A percentile compares a stretch with the other conserved stretches of the same genome.
These are phyloP conservation scores for Nicotiana noctiflora DNA, from an alignment of 257 asterid species.

Conservation along the genomic window DNA sequence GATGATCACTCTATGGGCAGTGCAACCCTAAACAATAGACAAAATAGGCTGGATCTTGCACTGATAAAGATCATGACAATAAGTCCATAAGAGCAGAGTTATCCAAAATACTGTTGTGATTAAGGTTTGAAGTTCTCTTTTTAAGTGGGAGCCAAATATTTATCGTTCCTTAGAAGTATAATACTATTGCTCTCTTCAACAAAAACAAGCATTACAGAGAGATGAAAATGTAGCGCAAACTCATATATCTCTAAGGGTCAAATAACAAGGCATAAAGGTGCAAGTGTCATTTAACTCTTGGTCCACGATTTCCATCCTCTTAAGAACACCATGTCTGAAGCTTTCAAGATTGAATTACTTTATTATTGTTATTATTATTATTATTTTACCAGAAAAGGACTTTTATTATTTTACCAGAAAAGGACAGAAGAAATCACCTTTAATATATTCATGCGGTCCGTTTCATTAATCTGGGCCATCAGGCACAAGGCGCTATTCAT, in stretches of 20 bases:
- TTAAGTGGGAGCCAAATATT: background rate
- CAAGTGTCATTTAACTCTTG: background rate
- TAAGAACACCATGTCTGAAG: slow-evolving; percentile 1
- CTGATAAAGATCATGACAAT: background rate
- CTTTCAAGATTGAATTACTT: background rate
- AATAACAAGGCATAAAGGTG: background rate
- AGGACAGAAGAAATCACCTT: slow-evolving; percentile 45
- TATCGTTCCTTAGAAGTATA: background rate
- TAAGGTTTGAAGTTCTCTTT: background rate
- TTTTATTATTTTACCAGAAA: background rate
- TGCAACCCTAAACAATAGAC: slow-evolving; percentile 5
- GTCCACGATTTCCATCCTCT: background rate
- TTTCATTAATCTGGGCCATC: slow-evolving; percentile 92
- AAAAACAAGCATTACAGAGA: background rate
- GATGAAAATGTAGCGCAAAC: background rate
- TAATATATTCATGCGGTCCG: slow-evolving; percentile 87
- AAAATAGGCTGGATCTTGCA: background rate
- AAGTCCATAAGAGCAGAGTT: background rate
- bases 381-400: background rate
- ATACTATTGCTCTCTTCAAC: background rate
- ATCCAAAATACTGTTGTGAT: background rate
- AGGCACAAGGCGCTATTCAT: slow-evolving; percentile 92
- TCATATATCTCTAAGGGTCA: background rate
- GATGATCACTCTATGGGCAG: background rate
- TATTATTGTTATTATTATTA: too few species aligned